These are phyloP conservation scores for Angomonas deanei DNA, from an alignment of 208 protist genomes.

Conservation along the genomic window DNA sequence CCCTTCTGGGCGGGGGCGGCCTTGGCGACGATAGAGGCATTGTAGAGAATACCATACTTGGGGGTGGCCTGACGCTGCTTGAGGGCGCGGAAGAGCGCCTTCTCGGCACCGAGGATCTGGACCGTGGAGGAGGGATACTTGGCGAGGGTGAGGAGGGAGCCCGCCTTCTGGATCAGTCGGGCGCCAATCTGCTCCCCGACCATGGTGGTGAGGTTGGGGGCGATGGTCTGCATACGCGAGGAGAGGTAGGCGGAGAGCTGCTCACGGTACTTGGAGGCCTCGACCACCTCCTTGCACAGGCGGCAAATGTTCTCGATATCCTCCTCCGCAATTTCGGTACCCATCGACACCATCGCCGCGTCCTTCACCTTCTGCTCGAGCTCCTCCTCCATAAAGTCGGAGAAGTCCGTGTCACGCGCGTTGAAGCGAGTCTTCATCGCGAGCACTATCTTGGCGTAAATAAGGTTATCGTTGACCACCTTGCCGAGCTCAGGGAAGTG, in stretches of 20 bases:
- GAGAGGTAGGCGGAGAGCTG: conserved; percentile 97
- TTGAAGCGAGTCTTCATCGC: conserved; percentile 91
- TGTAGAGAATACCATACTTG: conserved; percentile 99
- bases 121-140: conserved; percentile 99
- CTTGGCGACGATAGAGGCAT: conserved; percentile 97
- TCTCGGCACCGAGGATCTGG: conserved; percentile 99
- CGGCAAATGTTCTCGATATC: conserved; percentile 93
- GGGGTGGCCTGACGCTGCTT: conserved; percentile 99
- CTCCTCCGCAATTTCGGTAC: conserved; percentile 96
- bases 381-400: conserved; percentile 95
- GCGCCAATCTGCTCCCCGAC: conserved; percentile 98
- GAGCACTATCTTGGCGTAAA: conserved; percentile 94
- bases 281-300: conserved; percentile 91
- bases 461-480: conserved; percentile 95
- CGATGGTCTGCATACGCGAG: conserved; percentile 97
- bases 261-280: conserved; percentile 92
- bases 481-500: conserved; percentile 99
- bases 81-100: conserved; percentile 97
- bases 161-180: conserved; percentile 98
- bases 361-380: conserved; percentile 92
- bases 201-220: conserved; percentile 98
- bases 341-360: conserved; percentile 98
- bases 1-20: conserved; percentile 91
- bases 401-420: conserved; percentile 89
- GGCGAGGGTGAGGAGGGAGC: conserved; percentile 96